Conservation (phyloP, 495 filamentous ascomycete genomes). For the Podospora anserina region DNA sequence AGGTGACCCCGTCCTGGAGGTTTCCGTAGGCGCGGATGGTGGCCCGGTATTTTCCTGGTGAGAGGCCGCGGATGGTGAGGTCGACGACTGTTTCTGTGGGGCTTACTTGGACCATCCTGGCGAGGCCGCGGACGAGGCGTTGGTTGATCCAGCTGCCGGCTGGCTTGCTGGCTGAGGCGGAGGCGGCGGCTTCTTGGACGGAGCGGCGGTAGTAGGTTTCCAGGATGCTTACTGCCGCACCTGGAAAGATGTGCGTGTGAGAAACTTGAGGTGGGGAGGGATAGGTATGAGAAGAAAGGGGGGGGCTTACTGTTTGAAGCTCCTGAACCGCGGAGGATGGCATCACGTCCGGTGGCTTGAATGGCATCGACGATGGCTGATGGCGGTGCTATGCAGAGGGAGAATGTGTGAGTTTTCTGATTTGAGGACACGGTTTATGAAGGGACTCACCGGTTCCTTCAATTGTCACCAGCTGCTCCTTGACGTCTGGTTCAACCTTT, state of each 20-base stretch:
- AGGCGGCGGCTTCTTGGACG: constrained; percentile 23
- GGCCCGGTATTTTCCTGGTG: constrained; percentile 74
- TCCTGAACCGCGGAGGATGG: constrained; percentile 88
- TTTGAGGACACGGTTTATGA: neutral
- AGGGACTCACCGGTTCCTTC: constrained; percentile 59
- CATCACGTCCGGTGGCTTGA: constrained; percentile 84
- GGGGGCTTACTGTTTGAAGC: constrained; percentile 64
- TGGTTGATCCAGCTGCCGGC: constrained; percentile 30
- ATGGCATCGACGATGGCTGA: constrained; percentile 87
- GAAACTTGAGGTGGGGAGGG: neutral
- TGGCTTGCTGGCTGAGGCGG: constrained; percentile 24
- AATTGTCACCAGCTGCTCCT: constrained; percentile 64
- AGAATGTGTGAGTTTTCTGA: neutral
- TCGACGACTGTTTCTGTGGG: constrained; percentile 77
- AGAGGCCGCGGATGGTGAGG: constrained; percentile 80
- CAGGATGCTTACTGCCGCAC: constrained; percentile 92
- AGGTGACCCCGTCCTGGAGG: constrained; percentile 75
- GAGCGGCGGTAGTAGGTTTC: constrained; percentile 68
- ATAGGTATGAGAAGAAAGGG: neutral
- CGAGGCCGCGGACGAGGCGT: constrained; percentile 64
- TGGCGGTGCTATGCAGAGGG: constrained; percentile 58
- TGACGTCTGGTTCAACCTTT: constrained; percentile 62
- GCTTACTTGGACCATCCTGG: constrained; percentile 76
- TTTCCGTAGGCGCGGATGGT: constrained; percentile 85
- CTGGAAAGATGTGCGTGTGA: constrained; percentile 40